phyloP scores from a whole-genome alignment of 257 asterid species.

The Perilla frutescens region DNA sequence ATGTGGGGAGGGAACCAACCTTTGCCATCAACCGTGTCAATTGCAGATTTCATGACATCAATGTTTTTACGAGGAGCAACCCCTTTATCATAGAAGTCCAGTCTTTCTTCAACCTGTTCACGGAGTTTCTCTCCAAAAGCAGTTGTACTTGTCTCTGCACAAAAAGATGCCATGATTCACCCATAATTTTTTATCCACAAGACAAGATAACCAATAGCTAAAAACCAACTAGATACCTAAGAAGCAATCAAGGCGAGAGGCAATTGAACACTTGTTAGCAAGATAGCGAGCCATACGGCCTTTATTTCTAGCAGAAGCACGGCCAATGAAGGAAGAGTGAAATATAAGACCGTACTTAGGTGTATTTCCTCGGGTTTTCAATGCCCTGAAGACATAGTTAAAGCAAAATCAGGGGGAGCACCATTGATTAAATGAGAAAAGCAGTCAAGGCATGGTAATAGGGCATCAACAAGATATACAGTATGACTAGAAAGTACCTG shows the following conservation, averaged over 20 bases:
- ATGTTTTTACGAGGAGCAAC: slow-evolving; percentile 96
- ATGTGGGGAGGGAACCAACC: slow-evolving; percentile 47
- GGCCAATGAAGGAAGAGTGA: slow-evolving; percentile 98
- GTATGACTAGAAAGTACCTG: slow-evolving; percentile 49
- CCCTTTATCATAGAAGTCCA: slow-evolving; percentile 93
- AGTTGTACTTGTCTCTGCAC: slow-evolving; percentile 72
- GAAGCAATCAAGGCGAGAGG: slow-evolving; percentile 95
- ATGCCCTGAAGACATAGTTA: slow-evolving; percentile 59
- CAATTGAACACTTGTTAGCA: slow-evolving; percentile 99
- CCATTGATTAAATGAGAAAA: neutral
- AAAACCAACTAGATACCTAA: slow-evolving; percentile 51
- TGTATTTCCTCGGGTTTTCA: slow-evolving; percentile 92
- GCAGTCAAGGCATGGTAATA: neutral
- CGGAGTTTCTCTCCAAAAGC: slow-evolving; percentile 94
- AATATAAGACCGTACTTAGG: slow-evolving; percentile 98
- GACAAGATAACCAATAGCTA: neutral
- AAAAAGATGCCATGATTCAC: neutral
- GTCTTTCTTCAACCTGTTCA: slow-evolving; percentile 97
- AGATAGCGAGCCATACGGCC: slow-evolving; percentile 99
- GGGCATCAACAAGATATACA: neutral
- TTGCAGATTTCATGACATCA: slow-evolving; percentile 86
- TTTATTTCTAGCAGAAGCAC: slow-evolving; percentile 90
- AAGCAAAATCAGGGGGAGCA: slow-evolving; percentile 14
- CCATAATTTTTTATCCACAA: slow-evolving; percentile 8
- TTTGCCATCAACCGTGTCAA: slow-evolving; percentile 55